Conservation (phyloP, 371 early-diverging fungal genomes). For the Chytridium lagenaria region DNA sequence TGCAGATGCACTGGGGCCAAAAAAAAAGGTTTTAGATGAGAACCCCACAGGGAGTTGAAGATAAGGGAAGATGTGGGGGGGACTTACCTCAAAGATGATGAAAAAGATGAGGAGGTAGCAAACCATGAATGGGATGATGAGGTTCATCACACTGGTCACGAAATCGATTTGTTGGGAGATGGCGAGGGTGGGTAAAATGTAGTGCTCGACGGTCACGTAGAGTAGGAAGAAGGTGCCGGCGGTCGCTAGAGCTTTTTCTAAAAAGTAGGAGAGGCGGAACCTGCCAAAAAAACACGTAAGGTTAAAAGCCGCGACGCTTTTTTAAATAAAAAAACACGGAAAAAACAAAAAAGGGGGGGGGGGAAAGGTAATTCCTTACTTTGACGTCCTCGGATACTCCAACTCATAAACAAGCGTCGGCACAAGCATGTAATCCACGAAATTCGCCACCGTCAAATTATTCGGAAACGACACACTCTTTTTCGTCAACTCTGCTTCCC, state of each 20-base stretch:
- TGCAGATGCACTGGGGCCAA: conserved; percentile 85
- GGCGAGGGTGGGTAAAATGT: conserved; percentile 72
- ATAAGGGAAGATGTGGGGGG: not conserved
- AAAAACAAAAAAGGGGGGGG: not conserved
- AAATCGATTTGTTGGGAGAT: conserved; percentile 56
- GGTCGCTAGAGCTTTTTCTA: conserved; percentile 82
- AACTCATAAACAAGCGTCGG: conserved; percentile 93
- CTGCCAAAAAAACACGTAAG: too few species aligned
- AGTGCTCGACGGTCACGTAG: conserved; percentile 85
- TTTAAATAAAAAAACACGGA: conserved; percentile 4
- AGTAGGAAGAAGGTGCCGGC: conserved; percentile 81
- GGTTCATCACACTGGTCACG: conserved; percentile 56
- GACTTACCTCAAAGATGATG: conserved; percentile 87
- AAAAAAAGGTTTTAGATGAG: not conserved
- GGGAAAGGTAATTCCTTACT: conserved; percentile 50
- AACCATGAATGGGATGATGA: conserved; percentile 87
- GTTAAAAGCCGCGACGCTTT: too few species aligned
- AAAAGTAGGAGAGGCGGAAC: conserved; percentile 85
- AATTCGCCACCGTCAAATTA: conserved; percentile 84
- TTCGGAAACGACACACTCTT: conserved; percentile 66
- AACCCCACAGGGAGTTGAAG: conserved; percentile 9
- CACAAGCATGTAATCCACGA: conserved; percentile 84
- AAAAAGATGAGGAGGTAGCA: conserved; percentile 90
- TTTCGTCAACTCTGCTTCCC: conserved; percentile 61
- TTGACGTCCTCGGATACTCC: conserved; percentile 88